Conservation (phyloP, 257 asterid species). For the Agastache rugosa region DNA sequence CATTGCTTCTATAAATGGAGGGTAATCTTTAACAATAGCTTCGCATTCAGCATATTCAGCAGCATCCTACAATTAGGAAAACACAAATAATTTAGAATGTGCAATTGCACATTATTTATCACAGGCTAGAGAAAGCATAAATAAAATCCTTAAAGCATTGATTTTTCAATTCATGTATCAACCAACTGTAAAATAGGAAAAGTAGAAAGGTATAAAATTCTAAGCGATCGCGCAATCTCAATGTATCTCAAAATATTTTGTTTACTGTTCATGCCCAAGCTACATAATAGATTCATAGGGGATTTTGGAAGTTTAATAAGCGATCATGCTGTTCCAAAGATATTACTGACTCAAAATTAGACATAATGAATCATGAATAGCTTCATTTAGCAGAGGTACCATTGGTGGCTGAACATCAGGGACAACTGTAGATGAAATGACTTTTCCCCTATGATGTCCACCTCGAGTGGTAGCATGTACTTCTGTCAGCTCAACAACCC, state of each 20-base stretch:
- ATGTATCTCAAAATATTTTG: background rate
- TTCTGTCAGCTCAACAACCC: constrained; percentile 92
- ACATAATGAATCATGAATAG: background rate
- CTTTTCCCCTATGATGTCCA: constrained; percentile 98
- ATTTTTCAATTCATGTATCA: background rate
- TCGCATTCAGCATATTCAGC: constrained; percentile 98
- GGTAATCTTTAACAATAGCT: constrained; percentile 86
- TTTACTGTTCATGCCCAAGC: background rate
- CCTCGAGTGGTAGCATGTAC: constrained; percentile 96
- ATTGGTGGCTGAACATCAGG: constrained; percentile 97
- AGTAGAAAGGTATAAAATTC: background rate
- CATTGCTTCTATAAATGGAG: constrained; percentile 95
- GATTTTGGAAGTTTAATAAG: background rate
- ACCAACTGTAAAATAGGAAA: background rate
- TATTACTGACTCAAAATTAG: background rate
- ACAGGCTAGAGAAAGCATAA: constrained; percentile 2
- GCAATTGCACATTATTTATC: constrained; percentile 13
- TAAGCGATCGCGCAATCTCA: background rate
- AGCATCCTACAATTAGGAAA: constrained; percentile 70
- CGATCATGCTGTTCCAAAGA: constrained; percentile 4
- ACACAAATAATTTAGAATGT: constrained; percentile 5
- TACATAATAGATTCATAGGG: constrained; percentile 3
- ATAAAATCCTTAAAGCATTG: constrained; percentile 12
- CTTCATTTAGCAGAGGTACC: constrained; percentile 50
- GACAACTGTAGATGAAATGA: constrained; percentile 70